phyloP scores from a whole-genome alignment of 75 land plant species.

The Cunninghamia lanceolata region DNA sequence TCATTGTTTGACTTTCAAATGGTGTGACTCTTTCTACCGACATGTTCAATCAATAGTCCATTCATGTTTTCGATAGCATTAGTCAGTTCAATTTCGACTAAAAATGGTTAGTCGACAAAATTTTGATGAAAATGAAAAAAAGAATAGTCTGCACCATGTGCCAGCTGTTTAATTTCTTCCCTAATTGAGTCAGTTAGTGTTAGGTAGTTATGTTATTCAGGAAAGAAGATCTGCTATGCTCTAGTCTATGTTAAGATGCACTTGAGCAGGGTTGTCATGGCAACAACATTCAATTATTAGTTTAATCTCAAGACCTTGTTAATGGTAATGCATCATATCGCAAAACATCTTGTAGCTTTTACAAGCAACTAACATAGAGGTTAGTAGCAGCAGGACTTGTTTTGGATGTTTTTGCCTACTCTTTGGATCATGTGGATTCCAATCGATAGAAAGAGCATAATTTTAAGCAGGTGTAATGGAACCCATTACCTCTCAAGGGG shows the following conservation, averaged over 20 bases:
- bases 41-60: too few species aligned
- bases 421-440: constrained; percentile 97
- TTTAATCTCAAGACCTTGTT: background rate
- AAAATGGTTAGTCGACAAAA: too few species aligned
- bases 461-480: too few species aligned
- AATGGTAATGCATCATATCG: constrained; percentile 55
- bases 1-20: too few species aligned
- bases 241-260: background rate
- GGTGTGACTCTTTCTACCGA: too few species aligned
- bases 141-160: too few species aligned
- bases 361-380: constrained; percentile 48
- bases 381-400: constrained; percentile 57
- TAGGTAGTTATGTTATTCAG: constrained; percentile 15
- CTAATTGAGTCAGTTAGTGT: constrained; percentile 79
- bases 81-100: too few species aligned
- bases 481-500: too few species aligned
- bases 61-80: too few species aligned
- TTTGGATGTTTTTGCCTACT: constrained; percentile 92
- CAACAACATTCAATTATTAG: background rate
- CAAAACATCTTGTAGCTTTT: constrained; percentile 62
- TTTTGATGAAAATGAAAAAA: too few species aligned
- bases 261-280: background rate
- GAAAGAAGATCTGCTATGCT: background rate
- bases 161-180: too few species aligned
- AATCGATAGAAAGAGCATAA: too few species aligned